Evolutionary conservation across 257 asterid species (phyloP), one percentile per base, ranked within the genome.

Genomic region (Lycium barbarum): DNA sequence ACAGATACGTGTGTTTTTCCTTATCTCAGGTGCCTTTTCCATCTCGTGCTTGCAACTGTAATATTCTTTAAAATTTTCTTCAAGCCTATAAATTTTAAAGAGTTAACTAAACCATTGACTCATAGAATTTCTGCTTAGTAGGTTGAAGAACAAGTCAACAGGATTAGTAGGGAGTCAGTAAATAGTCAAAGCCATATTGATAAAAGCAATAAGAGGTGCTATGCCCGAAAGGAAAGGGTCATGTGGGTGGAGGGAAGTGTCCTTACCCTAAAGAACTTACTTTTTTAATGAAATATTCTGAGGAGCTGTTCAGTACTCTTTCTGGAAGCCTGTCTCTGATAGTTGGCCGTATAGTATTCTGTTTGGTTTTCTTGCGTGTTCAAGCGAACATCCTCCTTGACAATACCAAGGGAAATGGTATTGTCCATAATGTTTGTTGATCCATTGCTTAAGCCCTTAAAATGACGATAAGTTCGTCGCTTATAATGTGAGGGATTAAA

Each of bases 401-500:
- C 35, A 18, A n/a, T 71, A 40, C 79, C 47, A 40, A 40, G 15
- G 33, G 54, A 70, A 70, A 12, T 70, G 79, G 79, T 70, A 38
- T 70, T 38, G 33, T 70, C 45, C 17, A 20, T 68, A 70, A 17
- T 40, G 0, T 70, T 40, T 70, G 79, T 70, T 9, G n/a, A 70
- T 40, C 79, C 79, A 71, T 18, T 71, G 79, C 79, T 71, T 11
- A 71, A 68, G 53, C 15, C 54, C 51, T 8, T 38, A 38, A 35
- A 36, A 1, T 70, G 33, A 70, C 20, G 9, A 8, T 71, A 43
- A 2, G 10, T 71, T 71, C 18, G 40, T 71, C 18, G 79, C 79
- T 43, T 71, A 71, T 18, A 71, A 71, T 43, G 79, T 11, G 53
- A 71, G 55, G 55, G 55, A 71, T 18, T 20, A 26, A 43, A 17